Percentiles rank a stretch among this genome's conserved stretches.
phyloP scores from a whole-genome alignment of 1,284 basidiomycete species.

The Calocybe gambosa region DNA sequence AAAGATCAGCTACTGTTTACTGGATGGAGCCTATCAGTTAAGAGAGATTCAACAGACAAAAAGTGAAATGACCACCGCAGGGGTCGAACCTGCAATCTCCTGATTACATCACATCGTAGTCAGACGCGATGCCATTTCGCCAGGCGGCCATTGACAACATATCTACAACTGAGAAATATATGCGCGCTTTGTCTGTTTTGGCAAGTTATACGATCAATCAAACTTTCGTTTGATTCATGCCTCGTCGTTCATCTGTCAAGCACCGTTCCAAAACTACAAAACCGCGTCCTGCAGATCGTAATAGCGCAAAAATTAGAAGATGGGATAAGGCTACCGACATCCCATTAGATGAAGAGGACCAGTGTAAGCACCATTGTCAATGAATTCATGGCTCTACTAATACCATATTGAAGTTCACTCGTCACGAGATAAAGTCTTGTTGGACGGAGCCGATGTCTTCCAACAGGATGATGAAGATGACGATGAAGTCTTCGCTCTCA shows the following conservation, averaged over 20 bases:
- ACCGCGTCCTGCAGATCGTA: slow-evolving; percentile 43
- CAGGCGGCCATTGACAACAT: slow-evolving; percentile 23
- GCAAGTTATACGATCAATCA: not conserved
- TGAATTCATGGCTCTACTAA: too few species aligned
- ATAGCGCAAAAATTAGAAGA: slow-evolving; percentile 46
- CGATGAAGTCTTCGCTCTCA: slow-evolving; percentile 71
- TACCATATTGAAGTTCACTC: slow-evolving; percentile 48
- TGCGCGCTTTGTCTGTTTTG: not conserved
- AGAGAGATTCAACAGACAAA: too few species aligned
- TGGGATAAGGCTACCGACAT: slow-evolving; percentile 66
- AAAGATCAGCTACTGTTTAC: too few species aligned
- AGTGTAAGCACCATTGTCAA: slow-evolving; percentile 60
- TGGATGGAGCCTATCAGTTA: too few species aligned
- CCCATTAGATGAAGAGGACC: slow-evolving; percentile 69
- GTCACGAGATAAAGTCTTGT: slow-evolving; percentile 71
- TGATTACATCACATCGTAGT: slow-evolving; percentile 54
- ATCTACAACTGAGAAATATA: not conserved
- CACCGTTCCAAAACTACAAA: slow-evolving; percentile 22
- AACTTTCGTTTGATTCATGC: slow-evolving; percentile 16
- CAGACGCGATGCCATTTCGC: slow-evolving; percentile 79
- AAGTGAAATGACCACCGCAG: slow-evolving; percentile 39
- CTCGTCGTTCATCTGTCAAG: slow-evolving; percentile 27
- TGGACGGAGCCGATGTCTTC: slow-evolving; percentile 49
- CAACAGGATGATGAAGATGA: slow-evolving; percentile 40
- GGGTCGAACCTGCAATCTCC: slow-evolving; percentile 69